Evolutionary conservation across 306 rosid genomes (phyloP), one percentile per base, ranked within the genome.

Genomic region (Vigna mungo): DNA sequence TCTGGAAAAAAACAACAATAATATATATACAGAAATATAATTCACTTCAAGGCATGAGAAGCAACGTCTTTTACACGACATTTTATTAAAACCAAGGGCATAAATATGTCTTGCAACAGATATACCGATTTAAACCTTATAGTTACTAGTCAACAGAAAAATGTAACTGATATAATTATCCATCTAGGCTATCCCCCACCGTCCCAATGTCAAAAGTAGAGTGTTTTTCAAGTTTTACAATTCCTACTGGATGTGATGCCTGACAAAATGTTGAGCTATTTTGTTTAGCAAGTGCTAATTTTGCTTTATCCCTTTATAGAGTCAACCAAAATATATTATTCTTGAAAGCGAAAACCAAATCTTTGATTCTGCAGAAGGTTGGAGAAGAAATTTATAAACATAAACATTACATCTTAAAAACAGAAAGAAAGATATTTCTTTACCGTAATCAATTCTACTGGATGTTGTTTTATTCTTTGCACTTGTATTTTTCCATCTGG

Each of bases 381-480:
- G 72, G 69, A 69, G 44, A 64, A 34, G 44, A 72, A 52, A 51
- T 36, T 63, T 55, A 70, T 4, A 63, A 30, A 43, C 39, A 34
- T 9, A 51, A n/a, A 58, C 68, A 76, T 41, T 73, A 63, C 59
- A 80, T 48, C 47, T 37, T 18, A 37, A 85, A 68, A 23, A 9
- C 51, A 74, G 56, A 64, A 81, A 58, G 27, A 78, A 64, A 34
- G 27, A 56, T 56, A 51, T 41, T 78, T 43, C 7, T 87, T 84
- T 84, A 94, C 98, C 74, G 86, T 94, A 71, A 94, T 83, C 81
- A 86, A 60, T 78, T 94, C 91, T 74, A 94, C 75, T 30, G 97
- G 94, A 87, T 77, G 86, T 76, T 84, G 83, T 51, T 60, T 82
- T 62, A 60, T 47, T 78, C 84, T 76, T 70, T 12, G 49, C 53